phyloP scores from a whole-genome alignment of 257 asterid species.

The Solanum peruvianum region DNA sequence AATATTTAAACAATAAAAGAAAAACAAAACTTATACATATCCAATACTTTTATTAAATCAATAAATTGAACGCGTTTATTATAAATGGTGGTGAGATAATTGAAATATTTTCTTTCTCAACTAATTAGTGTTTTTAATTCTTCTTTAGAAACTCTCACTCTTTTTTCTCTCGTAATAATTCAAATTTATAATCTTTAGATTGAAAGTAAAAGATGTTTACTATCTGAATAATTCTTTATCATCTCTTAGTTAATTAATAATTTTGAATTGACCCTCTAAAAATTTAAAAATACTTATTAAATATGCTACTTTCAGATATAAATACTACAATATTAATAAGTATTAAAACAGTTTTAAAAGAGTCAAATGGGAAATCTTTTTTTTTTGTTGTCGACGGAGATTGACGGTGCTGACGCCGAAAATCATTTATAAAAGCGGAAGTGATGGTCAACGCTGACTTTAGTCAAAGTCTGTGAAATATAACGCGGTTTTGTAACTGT shows the following conservation, averaged over 20 bases:
- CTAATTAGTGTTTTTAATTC: too few species aligned
- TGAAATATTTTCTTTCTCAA: background rate
- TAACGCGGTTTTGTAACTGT: background rate
- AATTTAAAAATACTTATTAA: too few species aligned
- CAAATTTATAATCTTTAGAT: too few species aligned
- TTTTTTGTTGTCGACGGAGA: background rate
- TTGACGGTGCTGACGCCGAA: background rate
- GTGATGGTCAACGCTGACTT: background rate
- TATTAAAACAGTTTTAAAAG: background rate
- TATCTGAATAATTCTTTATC: too few species aligned
- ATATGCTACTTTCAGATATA: too few species aligned
- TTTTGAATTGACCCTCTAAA: too few species aligned
- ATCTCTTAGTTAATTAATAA: too few species aligned
- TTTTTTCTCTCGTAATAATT: too few species aligned
- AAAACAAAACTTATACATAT: background rate
- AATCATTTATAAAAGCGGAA: background rate
- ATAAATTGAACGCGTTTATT: background rate
- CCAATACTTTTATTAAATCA: background rate
- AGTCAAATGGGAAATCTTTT: background rate
- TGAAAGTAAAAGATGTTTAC: rapidly evolving
- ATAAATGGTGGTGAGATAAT: background rate
- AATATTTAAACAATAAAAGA: background rate
- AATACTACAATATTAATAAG: too few species aligned
- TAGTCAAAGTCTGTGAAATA: background rate
- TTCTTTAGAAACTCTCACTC: too few species aligned